Evolutionary conservation across 176 grass and related monocot species (phyloP), one percentile per base, ranked within the genome.

Genomic region (Luzula sylvatica): DNA sequence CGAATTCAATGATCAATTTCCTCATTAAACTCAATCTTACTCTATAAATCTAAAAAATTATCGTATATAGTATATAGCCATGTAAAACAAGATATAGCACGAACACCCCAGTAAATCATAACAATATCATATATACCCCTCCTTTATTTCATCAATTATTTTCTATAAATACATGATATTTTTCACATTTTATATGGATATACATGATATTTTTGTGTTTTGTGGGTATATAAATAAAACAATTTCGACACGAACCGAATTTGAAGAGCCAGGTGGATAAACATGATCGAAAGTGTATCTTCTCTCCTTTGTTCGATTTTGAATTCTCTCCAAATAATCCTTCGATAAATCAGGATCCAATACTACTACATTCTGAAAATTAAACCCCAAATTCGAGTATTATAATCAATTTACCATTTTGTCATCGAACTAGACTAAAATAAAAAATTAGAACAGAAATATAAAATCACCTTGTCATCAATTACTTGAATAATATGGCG

Each of bases 401-500:
- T 24, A 43, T 25, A 38, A 60, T 8, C 18, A 44, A 23, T 60
- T 22, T 58, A 60, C 16, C 18, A 44, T 23, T 60, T 22, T 59
- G 55, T 15, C 40, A 59, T 18, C 40, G 23, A n/a, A n/a, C 18
- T 22, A 7, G 0, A 38, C 27, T 8, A 20, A 62, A 25, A 30
- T 48, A 17, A 63, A 48, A 15, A 15, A 27, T 1, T 47, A 8
- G 11, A 28, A 13, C 28, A 27, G n/a, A 58, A 54, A 27, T 47
- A 48, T 15, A 57, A 27, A n/a, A 53, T 3, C 50, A 98, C 92
- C 92, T 98, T 90, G 15, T 90, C 56, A 72, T 98, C 86, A 15
- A 78, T 74, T 52, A 98, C 92, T 79, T 98, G 92, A 57, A 98
- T 90, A 68, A 90, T 98, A 66, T 98, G 92, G 52, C 92, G 81